Base-by-base conservation (phyloP, 257 asterid species). In the Haberlea rhodopensis region DNA sequence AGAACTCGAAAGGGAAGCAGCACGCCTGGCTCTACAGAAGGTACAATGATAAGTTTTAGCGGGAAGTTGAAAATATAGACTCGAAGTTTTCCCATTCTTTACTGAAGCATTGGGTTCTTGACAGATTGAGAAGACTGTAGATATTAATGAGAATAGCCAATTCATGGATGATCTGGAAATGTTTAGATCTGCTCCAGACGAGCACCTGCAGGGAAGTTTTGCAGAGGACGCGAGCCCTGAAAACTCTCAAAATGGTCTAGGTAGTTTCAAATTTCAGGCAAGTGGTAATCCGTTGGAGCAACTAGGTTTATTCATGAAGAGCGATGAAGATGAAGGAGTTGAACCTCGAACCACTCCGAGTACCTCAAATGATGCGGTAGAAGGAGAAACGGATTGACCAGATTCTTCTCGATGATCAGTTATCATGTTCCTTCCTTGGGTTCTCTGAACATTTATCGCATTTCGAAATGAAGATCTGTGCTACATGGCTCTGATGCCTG, bases 1-100 rank as follows among this genome's bases (percentile, higher is more conserved):
- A 80, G 94, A 87, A 72, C 86, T 81, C 2, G 95, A 81, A 68
- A 87, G 96, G 72, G 96, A 87, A 83, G 94, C 96, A 6, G 95
- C 95, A 40, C 90, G 96, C n/a, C 81, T 68, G 76, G 96, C 95
- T 73, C 65, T 89, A 76, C 89, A 63, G 59, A 75, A 81, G 94
- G 96, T 89, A 78, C 62, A 65, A 3, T 32, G 26, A 62, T 23
- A 25, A 54, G 13, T n/a, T 60, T 20, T 55, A 21, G 69, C 53
- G 21, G 23, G 24, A 18, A n/a, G 31, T 7, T 4, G 18, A 0
- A 9, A 20, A 69, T 22, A 10, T 40, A 23, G 20, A 49, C 6
- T 13, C 4, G 20, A 13, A 7, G 63, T 27, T 57, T 49, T 40
- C 52, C 63, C 53, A n/a, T 56, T 2, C 29, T 54, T 54, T 9